Evolutionary conservation across 768 basidiomycete genomes (phyloP).

Genomic region (Dioszegia crocea): DNA sequence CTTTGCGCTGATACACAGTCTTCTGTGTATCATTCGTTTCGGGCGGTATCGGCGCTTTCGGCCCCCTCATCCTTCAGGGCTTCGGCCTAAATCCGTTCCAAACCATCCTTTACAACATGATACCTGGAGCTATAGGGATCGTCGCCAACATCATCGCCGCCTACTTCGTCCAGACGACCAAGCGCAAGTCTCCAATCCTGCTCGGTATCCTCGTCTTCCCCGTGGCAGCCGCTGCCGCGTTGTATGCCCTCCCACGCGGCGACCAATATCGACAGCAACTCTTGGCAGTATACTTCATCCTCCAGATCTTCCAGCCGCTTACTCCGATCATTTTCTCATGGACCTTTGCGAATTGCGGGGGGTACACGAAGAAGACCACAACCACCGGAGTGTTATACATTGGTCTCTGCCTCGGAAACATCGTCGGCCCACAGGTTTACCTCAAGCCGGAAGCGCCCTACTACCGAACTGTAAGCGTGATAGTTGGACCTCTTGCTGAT

Average conservation of each 20-base stretch:
- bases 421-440: slow-evolving; percentile 27
- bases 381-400: slow-evolving; percentile 30
- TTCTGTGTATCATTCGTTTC: slow-evolving; percentile 23
- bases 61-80: slow-evolving; percentile 53
- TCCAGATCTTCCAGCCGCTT: slow-evolving; percentile 27
- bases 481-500: background rate
- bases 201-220: slow-evolving; percentile 24
- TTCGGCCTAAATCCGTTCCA: slow-evolving; percentile 50
- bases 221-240: slow-evolving; percentile 25
- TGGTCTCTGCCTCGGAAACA: slow-evolving; percentile 28
- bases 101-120: slow-evolving; percentile 57
- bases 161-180: slow-evolving; percentile 38
- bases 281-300: slow-evolving; percentile 33
- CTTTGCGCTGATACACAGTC: slow-evolving; percentile 4
- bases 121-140: slow-evolving; percentile 53
- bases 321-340: slow-evolving; percentile 30
- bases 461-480: slow-evolving; percentile 15
- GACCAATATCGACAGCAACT: slow-evolving; percentile 15
- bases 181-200: slow-evolving; percentile 26
- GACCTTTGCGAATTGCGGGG: slow-evolving; percentile 25
- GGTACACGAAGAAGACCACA: slow-evolving; percentile 35
- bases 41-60: slow-evolving; percentile 54
- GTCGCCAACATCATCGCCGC: slow-evolving; percentile 51
- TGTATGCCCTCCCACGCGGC: slow-evolving; percentile 27
- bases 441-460: slow-evolving; percentile 9